These are phyloP conservation scores for Venturiaceae sp. DNA, from an alignment of 2,329 filamentous ascomycete genomes.

Conservation along the genomic window DNA sequence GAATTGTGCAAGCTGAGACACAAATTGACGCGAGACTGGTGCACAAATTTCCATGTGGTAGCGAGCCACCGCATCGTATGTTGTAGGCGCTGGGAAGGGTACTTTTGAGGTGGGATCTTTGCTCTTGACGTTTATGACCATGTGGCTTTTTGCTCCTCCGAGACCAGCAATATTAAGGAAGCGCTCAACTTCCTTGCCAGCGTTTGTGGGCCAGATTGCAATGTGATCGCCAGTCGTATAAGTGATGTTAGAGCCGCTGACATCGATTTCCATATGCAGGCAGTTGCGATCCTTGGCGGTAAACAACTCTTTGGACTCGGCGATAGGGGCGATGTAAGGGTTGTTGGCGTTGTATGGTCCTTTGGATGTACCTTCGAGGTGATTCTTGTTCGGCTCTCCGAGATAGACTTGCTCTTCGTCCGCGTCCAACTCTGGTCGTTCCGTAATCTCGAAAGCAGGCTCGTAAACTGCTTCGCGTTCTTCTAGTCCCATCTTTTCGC, in stretches of 20 bases:
- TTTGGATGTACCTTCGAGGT: slow-evolving; percentile 74
- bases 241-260: slow-evolving; percentile 77
- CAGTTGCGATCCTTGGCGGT: slow-evolving; percentile 85
- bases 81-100: slow-evolving; percentile 93
- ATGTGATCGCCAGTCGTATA: slow-evolving; percentile 98
- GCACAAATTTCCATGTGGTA: slow-evolving; percentile 97
- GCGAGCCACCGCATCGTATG: slow-evolving; percentile 83
- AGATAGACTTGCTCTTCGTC: slow-evolving; percentile 81
- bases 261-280: slow-evolving; percentile 89
- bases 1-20: slow-evolving; percentile 79
- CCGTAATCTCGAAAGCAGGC: slow-evolving; percentile 74
- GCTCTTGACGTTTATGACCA: slow-evolving; percentile 79
- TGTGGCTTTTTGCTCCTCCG: slow-evolving; percentile 58
- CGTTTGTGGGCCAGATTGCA: slow-evolving; percentile 93
- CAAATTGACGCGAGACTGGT: slow-evolving; percentile 90
- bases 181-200: slow-evolving; percentile 83
- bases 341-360: slow-evolving; percentile 95
- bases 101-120: slow-evolving; percentile 94
- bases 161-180: slow-evolving; percentile 75
- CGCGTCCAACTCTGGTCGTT: slow-evolving; percentile 61
- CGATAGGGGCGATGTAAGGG: slow-evolving; percentile 90
- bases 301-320: slow-evolving; percentile 86
- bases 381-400: slow-evolving; percentile 92
- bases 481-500: slow-evolving; percentile 76
- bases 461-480: slow-evolving; percentile 96